Conservation (phyloP, 495 filamentous ascomycete species). For the Trichodelitschia bisporula region DNA sequence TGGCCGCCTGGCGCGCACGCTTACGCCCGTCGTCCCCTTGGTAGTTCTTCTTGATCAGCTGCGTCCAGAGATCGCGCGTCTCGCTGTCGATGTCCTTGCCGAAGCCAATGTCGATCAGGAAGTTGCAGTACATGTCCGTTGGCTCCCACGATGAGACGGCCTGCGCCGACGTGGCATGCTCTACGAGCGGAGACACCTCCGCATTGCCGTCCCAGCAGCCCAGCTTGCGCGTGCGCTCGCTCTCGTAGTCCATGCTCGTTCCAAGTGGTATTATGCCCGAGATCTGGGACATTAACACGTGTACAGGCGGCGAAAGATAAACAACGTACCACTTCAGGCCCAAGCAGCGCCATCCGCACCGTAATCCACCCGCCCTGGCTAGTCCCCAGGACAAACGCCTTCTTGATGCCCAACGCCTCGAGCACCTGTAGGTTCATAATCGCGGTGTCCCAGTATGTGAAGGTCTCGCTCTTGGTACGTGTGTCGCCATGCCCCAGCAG, state of each 20-base stretch:
- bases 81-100: conserved; percentile 20
- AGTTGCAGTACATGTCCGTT: conserved; percentile 27
- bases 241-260: conserved; percentile 37
- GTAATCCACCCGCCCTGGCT: conserved; percentile 40
- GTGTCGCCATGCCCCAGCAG: conserved; percentile 27
- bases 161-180: conserved; percentile 22
- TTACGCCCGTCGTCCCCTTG: conserved; percentile 29
- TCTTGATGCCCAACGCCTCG: conserved; percentile 26
- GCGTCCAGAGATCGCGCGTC: conserved; percentile 24
- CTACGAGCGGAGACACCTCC: conserved; percentile 18
- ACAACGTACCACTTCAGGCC: too few relatives aligned
- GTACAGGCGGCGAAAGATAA: too few relatives aligned
- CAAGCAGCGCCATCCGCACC: conserved; percentile 33
- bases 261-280: conserved; percentile 32
- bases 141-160: conserved; percentile 27
- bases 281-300: too few relatives aligned
- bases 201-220: conserved; percentile 31
- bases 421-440: conserved; percentile 25
- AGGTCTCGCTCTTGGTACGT: conserved; percentile 17
- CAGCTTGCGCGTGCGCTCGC: conserved; percentile 23
- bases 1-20: conserved; percentile 29
- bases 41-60: conserved; percentile 29
- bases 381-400: conserved; percentile 32
- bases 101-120: conserved; percentile 30
- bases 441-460: conserved; percentile 28